Conservation (phyloP, 2,329 filamentous ascomycete species). For the Chaetothyriales sp. region DNA sequence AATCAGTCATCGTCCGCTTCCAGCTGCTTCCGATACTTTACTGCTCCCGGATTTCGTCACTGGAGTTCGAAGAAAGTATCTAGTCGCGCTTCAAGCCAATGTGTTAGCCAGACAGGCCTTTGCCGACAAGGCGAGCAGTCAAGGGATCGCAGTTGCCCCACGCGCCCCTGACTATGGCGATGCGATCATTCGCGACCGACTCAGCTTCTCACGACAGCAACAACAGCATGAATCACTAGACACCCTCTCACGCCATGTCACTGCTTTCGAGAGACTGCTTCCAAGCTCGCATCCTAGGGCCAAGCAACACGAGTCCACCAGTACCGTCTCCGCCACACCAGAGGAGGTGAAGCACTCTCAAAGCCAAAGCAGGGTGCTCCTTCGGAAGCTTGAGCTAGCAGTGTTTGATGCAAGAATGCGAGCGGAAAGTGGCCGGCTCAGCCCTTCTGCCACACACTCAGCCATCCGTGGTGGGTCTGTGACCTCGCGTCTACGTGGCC, state of each 20-base stretch:
- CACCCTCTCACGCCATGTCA: neutral
- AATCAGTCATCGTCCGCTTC: neutral
- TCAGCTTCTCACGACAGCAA: neutral
- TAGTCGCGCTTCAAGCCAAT: conserved; percentile 6
- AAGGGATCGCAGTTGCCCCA: neutral
- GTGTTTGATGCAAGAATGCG: conserved; percentile 11
- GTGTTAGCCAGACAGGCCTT: conserved; percentile 1
- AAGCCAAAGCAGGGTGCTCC: neutral
- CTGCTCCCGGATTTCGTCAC: neutral
- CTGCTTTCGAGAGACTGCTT: neutral
- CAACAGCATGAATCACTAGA: neutral
- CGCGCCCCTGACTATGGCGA: neutral
- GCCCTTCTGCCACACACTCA: conserved; percentile 3
- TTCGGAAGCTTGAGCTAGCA: conserved; percentile 9
- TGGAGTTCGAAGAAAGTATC: conserved; percentile 1
- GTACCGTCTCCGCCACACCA: neutral
- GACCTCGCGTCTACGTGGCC: conserved; percentile 1
- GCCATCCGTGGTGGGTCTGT: neutral
- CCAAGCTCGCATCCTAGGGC: neutral
- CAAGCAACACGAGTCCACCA: neutral
- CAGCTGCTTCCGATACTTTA: neutral
- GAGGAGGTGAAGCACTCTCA: neutral
- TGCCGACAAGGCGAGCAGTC: neutral
- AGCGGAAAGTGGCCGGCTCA: conserved; percentile 2
- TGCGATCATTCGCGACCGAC: neutral